These are phyloP conservation scores for Saccharum spontaneum DNA, from an alignment of 176 grass and related monocot genomes.

Conservation along the genomic window DNA sequence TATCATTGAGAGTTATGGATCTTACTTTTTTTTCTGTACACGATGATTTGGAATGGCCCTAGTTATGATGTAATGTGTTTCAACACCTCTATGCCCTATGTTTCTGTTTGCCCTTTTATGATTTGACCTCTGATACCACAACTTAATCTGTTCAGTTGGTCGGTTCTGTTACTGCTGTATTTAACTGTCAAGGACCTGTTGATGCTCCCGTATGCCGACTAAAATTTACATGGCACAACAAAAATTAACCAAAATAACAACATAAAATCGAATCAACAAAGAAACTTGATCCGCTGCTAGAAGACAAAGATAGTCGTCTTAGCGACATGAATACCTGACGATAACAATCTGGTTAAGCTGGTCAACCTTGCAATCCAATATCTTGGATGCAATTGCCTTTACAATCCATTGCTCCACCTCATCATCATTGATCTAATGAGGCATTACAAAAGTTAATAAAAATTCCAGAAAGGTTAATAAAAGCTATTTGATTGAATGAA, in stretches of 20 bases:
- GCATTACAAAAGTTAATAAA: not conserved
- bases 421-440: conserved; percentile 75
- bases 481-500: not conserved
- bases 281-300: no score
- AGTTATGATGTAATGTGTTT: conserved; percentile 18
- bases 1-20: not conserved
- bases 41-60: not conserved
- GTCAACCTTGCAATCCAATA: conserved; percentile 83
- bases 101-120: conserved; percentile 24
- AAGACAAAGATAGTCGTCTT: not conserved
- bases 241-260: no score
- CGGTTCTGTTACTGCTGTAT: conserved; percentile 84
- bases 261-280: no score
- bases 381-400: conserved; percentile 85
- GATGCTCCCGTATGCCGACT: conserved; percentile 51
- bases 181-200: conserved; percentile 84
- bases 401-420: conserved; percentile 96
- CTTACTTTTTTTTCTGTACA: conserved; percentile 15
- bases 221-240: no score
- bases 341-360: conserved; percentile 79
- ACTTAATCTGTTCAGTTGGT: conserved; percentile 62
- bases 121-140: conserved; percentile 20
- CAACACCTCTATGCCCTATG: not conserved
- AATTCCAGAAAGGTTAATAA: not conserved
- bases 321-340: conserved; percentile 55